A percentile compares a stretch with the other conserved stretches of the same genome.
These are phyloP conservation scores for Phlyctochytrium planicorne DNA, from an alignment of 192 early-diverging fungal genomes.

Conservation along the genomic window DNA sequence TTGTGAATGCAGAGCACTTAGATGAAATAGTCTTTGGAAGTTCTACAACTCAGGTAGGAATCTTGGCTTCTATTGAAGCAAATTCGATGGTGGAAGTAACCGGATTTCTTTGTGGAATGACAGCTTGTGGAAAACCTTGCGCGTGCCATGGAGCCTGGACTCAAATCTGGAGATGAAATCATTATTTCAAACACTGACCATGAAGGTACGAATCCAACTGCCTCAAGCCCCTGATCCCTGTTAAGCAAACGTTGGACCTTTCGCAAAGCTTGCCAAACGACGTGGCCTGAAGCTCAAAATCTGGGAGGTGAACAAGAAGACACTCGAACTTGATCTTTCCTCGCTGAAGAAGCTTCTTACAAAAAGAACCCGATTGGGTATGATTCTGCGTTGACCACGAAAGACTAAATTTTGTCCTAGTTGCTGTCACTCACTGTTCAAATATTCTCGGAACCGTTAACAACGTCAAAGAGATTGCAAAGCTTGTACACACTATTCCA, in stretches of 20 bases:
- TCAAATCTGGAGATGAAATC: slow-evolving; percentile 14
- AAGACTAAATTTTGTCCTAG: neutral
- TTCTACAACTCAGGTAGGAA: slow-evolving; percentile 31
- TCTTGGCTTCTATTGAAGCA: no score
- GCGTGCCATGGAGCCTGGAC: slow-evolving; percentile 11
- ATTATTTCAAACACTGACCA: slow-evolving; percentile 24
- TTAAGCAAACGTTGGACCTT: slow-evolving; percentile 19
- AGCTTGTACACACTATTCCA: slow-evolving; percentile 16
- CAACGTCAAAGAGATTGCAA: slow-evolving; percentile 15
- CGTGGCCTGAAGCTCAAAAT: slow-evolving; percentile 11
- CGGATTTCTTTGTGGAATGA: no score
- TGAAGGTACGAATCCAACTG: slow-evolving; percentile 8
- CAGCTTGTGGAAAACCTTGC: slow-evolving; percentile 31
- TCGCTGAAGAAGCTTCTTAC: slow-evolving; percentile 13
- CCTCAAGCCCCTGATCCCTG: neutral
- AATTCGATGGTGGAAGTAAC: no score
- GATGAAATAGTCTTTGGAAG: slow-evolving; percentile 23
- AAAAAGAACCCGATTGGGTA: slow-evolving; percentile 14
- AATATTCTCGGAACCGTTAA: slow-evolving; percentile 25
- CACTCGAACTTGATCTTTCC: neutral
- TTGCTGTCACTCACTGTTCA: slow-evolving; percentile 18
- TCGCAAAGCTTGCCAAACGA: slow-evolving; percentile 10
- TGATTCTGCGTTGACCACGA: neutral
- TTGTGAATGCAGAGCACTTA: slow-evolving; percentile 18
- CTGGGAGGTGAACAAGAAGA: slow-evolving; percentile 15